These are phyloP conservation scores for Claviceps sorghi DNA, from an alignment of 2,329 filamentous ascomycete species.

Conservation along the genomic window DNA sequence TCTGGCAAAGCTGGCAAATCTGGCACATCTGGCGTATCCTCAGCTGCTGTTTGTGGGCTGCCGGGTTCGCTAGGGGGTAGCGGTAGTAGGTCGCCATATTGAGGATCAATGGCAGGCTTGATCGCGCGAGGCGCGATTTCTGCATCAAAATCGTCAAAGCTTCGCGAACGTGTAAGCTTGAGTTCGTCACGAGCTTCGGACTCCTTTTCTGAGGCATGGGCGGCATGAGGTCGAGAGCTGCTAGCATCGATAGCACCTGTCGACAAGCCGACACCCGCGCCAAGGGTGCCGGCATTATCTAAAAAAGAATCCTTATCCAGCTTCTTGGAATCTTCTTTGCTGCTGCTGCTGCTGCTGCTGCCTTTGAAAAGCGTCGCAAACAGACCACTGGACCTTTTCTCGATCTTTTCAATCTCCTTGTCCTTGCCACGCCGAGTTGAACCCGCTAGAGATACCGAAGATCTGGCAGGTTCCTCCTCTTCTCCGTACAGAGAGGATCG, in stretches of 20 bases:
- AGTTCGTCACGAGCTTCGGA: conserved; percentile 13
- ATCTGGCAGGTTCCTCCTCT: conserved; percentile 27
- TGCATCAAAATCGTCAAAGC: conserved; percentile 33
- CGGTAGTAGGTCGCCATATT: conserved; percentile 49
- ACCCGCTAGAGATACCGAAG: conserved; percentile 19
- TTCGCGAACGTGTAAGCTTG: conserved; percentile 9
- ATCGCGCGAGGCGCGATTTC: conserved; percentile 44
- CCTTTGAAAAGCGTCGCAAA: conserved; percentile 36
- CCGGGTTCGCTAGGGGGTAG: conserved; percentile 45
- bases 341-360: conserved; percentile 23
- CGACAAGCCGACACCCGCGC: conserved; percentile 52
- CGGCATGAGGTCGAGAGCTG: conserved; percentile 30
- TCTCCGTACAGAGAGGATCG: conserved; percentile 25
- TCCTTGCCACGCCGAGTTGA: conserved; percentile 23
- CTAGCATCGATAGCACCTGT: conserved; percentile 28
- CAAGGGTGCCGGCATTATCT: conserved; percentile 56
- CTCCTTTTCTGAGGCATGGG: conserved; percentile 28
- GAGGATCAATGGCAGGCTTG: conserved; percentile 51
- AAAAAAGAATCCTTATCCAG: conserved; percentile 46
- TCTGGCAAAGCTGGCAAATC: conserved; percentile 42
- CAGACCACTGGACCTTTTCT: conserved; percentile 26
- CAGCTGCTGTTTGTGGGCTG: conserved; percentile 26
- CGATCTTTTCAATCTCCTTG: conserved; percentile 18
- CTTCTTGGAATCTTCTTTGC: conserved; percentile 12
- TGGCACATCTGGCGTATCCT: conserved; percentile 37